These are phyloP conservation scores for Furcasterigmium furcatum DNA, from an alignment of 2,329 filamentous ascomycete species.

Conservation along the genomic window DNA sequence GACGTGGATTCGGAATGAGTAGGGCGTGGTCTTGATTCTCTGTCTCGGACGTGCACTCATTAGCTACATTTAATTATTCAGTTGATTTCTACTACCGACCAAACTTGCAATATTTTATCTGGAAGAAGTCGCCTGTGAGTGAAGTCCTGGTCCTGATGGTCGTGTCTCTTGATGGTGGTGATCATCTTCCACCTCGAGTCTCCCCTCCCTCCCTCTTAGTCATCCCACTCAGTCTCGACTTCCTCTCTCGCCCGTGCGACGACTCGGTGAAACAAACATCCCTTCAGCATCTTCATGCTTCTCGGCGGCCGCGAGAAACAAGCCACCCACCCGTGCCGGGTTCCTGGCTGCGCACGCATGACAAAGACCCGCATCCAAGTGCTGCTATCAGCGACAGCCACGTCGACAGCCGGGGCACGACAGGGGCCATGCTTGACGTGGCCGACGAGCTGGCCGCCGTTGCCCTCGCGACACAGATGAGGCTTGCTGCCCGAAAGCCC, in stretches of 20 bases:
- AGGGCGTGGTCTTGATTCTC: too few species aligned
- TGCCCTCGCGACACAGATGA: slow-evolving; percentile 2
- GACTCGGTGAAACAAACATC: background rate
- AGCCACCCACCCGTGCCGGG: too few species aligned
- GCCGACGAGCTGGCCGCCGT: background rate
- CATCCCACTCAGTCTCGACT: background rate
- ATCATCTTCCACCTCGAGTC: too few species aligned
- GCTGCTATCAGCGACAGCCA: background rate
- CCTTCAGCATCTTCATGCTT: background rate
- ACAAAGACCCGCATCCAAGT: background rate
- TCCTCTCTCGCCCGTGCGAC: background rate
- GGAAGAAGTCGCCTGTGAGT: too few species aligned
- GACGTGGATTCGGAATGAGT: too few species aligned
- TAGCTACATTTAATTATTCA: too few species aligned
- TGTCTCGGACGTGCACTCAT: too few species aligned
- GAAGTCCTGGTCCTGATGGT: too few species aligned
- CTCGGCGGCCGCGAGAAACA: background rate
- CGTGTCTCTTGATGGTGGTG: too few species aligned
- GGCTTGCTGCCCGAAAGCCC: slow-evolving; percentile 1
- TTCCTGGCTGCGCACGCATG: background rate
- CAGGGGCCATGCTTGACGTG: background rate
- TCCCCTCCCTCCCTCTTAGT: too few species aligned
- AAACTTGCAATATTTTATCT: too few species aligned
- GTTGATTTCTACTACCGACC: too few species aligned
- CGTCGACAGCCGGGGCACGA: background rate